Base-by-base conservation (phyloP, 176 grass and related monocot genomes). In the Zea mays region DNA sequence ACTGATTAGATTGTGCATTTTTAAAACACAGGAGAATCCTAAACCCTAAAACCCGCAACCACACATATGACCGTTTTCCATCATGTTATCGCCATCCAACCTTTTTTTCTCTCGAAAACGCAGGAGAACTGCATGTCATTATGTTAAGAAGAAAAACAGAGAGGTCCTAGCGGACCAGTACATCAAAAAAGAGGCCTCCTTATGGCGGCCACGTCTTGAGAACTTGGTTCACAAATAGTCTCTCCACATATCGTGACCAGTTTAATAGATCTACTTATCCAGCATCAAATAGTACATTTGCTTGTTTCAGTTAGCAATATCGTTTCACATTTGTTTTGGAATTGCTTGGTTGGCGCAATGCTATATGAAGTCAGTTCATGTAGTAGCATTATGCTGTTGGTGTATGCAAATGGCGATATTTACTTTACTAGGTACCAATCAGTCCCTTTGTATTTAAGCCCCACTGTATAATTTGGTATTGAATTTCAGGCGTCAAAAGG, bases 401-500 rank as follows among this genome's bases (percentile, higher is more conserved):
- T 63, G 15, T 12, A 39, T 72, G 2, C 14, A 47, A 38, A 21
- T 44, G 66, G 21, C 62, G 19, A 44, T 61, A 20, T 11, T 62
- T 5, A 46, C 3, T 51, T 14, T 46, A 42, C 16, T 7, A 39
- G 19, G 11, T 66, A 56, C 14, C n/a, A 35, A 43, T 36, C 33
- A 14, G 38, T 74, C 14, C 36, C 1, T 15, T 56, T 19, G 6
- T 7, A n/a, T 55, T 56, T 56, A 19, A 19, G 52, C n/a, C 17
- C 52, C 0, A 16, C 1, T 71, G 3, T 41, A 3, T 65, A 81
- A 48, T 73, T 10, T 58, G 19, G 14, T 17, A 65, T 62, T 43
- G 73, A 33, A 7, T 27, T 50, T 60, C 81, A 97, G 91, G 87
- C 83, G 79, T 64, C 91, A 97, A 84, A 97, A 91, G 82, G 94